A percentile compares a stretch with the other conserved stretches of the same genome.
These are phyloP conservation scores for Malus hybrid DNA, from an alignment of 331 rosid species.

Conservation along the genomic window DNA sequence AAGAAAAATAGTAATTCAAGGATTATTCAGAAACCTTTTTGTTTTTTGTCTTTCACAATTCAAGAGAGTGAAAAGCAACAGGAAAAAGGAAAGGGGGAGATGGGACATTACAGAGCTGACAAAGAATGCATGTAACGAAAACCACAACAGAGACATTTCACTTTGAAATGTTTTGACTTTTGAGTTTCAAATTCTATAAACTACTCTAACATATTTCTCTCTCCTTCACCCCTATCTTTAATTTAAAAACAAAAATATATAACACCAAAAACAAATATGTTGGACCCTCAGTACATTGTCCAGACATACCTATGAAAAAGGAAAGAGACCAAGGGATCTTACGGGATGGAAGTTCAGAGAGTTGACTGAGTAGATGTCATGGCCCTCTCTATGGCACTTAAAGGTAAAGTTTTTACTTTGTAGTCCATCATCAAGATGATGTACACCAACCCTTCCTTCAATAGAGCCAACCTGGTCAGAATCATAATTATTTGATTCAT, in stretches of 20 bases:
- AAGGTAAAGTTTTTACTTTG: conserved; percentile 83
- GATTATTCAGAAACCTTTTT: background rate
- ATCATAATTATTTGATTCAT: background rate
- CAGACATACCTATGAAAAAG: background rate
- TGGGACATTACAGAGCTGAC: background rate
- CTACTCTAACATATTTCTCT: no score
- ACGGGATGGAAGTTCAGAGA: conserved; percentile 85
- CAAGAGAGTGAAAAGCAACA: background rate
- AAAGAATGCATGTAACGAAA: background rate
- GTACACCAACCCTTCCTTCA: conserved; percentile 99
- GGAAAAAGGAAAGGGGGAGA: background rate
- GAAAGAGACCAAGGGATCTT: conserved; percentile 15
- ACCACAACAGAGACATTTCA: background rate
- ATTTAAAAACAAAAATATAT: background rate
- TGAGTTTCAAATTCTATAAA: background rate
- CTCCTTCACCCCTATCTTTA: background rate
- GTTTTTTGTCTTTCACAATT: background rate
- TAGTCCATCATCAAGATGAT: conserved; percentile 77
- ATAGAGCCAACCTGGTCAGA: conserved; percentile 76
- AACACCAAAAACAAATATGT: background rate
- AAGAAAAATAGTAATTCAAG: background rate
- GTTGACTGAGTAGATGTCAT: conserved; percentile 76
- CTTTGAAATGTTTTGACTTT: background rate
- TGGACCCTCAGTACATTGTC: background rate
- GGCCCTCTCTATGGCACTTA: conserved; percentile 77